phyloP scores from a whole-genome alignment of 768 basidiomycete species.

The Suillus decipiens region DNA sequence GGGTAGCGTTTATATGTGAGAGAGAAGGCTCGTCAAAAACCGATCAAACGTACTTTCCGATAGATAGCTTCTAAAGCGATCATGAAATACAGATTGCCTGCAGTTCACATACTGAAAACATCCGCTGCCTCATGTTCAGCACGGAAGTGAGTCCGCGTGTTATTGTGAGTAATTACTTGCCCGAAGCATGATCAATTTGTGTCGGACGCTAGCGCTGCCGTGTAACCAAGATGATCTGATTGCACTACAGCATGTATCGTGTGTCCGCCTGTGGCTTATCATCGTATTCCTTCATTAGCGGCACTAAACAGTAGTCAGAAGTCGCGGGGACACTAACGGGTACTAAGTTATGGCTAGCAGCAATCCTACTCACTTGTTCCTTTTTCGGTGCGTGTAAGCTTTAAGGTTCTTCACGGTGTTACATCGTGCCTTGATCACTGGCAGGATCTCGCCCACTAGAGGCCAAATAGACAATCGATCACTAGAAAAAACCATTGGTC shows the following conservation, averaged over 20 bases:
- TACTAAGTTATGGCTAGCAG: not conserved
- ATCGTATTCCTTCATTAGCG: not conserved
- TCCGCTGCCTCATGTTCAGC: slow-evolving; percentile 31
- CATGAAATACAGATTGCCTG: slow-evolving; percentile 20
- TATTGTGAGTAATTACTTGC: slow-evolving; percentile 32
- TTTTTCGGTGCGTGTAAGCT: not conserved
- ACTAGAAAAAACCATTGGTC: not conserved
- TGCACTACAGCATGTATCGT: not conserved
- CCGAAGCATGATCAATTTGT: slow-evolving; percentile 6
- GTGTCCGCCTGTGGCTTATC: not conserved
- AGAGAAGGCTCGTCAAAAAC: slow-evolving; percentile 26
- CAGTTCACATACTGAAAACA: slow-evolving; percentile 17
- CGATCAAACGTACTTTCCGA: slow-evolving; percentile 21
- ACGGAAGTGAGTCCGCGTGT: slow-evolving; percentile 32
- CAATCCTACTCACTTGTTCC: not conserved
- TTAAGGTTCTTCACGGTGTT: not conserved
- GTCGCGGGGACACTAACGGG: not conserved
- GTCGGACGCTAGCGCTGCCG: not conserved
- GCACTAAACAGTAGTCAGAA: slow-evolving; percentile 1
- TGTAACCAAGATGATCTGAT: not conserved
- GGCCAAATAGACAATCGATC: slow-evolving; percentile 3
- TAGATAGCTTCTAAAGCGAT: slow-evolving; percentile 26
- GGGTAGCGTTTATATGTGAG: slow-evolving; percentile 27
- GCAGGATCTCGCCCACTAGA: not conserved
- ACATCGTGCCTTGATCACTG: not conserved